These are phyloP conservation scores for Microascus cirrosus DNA, from an alignment of 2,329 filamentous ascomycete species.

Conservation along the genomic window DNA sequence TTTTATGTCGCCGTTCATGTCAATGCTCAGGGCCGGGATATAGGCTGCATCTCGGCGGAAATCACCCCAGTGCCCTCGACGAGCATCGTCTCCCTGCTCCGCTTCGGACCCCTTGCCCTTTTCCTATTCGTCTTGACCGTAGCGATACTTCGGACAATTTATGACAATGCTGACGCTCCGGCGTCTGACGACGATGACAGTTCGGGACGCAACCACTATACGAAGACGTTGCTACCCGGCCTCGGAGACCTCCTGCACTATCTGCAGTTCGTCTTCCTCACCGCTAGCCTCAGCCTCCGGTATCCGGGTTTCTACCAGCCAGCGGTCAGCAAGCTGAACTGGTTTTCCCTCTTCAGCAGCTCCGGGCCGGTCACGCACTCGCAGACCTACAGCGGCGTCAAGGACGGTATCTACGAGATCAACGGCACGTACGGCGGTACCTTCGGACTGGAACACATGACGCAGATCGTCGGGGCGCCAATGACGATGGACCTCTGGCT, in stretches of 20 bases:
- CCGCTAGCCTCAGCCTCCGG: conserved; percentile 55
- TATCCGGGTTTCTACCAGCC: conserved; percentile 69
- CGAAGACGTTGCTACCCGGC: not conserved
- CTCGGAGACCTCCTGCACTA: conserved; percentile 55
- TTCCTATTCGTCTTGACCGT: not conserved
- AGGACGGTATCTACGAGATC: conserved; percentile 51
- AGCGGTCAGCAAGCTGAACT: conserved; percentile 52
- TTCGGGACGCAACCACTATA: conserved; percentile 19
- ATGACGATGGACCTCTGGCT: conserved; percentile 53
- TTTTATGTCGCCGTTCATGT: not conserved
- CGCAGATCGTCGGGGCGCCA: conserved; percentile 56
- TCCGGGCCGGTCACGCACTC: conserved; percentile 14
- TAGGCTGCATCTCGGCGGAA: not conserved
- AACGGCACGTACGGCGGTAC: conserved; percentile 50
- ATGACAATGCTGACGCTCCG: conserved; percentile 27
- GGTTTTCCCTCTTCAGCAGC: conserved; percentile 56
- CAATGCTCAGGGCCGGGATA: not conserved
- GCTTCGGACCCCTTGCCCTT: not conserved
- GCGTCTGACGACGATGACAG: conserved; percentile 11
- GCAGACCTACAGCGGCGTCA: conserved; percentile 14
- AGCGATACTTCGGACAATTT: conserved; percentile 19
- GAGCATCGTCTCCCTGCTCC: not conserved
- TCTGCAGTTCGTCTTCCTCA: conserved; percentile 63
- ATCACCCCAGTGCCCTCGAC: not conserved
- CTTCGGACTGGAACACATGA: conserved; percentile 52